Evolutionary conservation across 2,329 filamentous ascomycete species (phyloP), one percentile per base, ranked within the genome.

Genomic region (Clarireedia sp.): DNA sequence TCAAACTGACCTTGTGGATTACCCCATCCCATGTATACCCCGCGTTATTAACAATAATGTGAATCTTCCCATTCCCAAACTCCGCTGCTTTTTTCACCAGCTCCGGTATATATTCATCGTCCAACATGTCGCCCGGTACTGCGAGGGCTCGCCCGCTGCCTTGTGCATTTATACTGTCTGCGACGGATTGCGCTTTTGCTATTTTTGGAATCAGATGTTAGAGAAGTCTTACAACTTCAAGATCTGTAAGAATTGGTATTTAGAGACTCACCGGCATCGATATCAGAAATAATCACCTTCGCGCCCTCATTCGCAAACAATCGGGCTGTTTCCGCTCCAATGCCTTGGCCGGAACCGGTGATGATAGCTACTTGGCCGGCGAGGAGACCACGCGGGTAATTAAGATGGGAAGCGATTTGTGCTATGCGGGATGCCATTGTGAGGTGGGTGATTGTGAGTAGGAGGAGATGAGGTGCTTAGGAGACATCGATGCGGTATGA

Each of bases 21-120:
- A 95, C 89, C 6, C 86, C 90, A 70, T 96, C 90, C 89, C 90
- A 95, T 0, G 90, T 95, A 73, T 89, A 95, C 43, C 89, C 90
- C 0, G 90, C 90, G 69, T 95, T 95, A 73, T 95, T 95, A 57
- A 95, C 87, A 55, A 95, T 86, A 68, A 94, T 87, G 71, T 95
- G 87, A 60, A 96, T 90, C 76, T 95, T 95, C 66, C 89, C 90
- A 61, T 79, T 75, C 57, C 90, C 90, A 67, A 95, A 95, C 48
- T 85, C 85, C 1, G 88, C 90, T 0, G 89, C 79, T 66, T 83
- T 81, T 67, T 83, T 76, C 24, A 95, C 82, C n/a, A 95, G 79
- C 9, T 77, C 74, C 58, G 82, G 77, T 67, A 91, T 78, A 71
- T 94, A 92, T 19, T 76, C 73, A 47, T 81, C 75, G 67, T 89